These are phyloP conservation scores for Apiospora phragmitis DNA, from an alignment of 2,329 filamentous ascomycete species.

Conservation along the genomic window DNA sequence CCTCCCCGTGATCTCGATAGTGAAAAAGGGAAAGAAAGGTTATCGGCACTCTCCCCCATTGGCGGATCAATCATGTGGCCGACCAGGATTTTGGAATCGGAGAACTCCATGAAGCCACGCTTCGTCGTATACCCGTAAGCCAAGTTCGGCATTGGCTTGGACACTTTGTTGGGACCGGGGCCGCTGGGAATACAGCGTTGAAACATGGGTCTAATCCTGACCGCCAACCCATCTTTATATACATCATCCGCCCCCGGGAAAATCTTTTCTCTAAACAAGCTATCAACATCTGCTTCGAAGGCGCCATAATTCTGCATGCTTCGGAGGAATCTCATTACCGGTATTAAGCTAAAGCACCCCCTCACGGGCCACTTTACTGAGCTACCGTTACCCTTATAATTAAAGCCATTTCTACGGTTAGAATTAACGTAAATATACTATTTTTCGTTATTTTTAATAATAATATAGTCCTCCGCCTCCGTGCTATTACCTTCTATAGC, in stretches of 20 bases:
- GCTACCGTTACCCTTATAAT: too few species aligned
- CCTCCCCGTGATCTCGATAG: not conserved
- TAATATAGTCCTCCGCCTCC: too few species aligned
- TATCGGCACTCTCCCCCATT: not conserved
- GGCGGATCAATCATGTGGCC: not conserved
- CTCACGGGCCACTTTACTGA: too few species aligned
- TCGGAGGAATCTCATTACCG: not conserved
- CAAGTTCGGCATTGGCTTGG: not conserved
- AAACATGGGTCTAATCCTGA: not conserved
- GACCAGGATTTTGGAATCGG: not conserved
- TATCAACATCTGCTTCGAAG: not conserved
- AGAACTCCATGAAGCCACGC: not conserved
- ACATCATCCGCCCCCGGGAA: not conserved
- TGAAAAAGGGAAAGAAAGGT: not conserved
- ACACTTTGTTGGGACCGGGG: fast-evolving
- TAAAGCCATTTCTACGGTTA: too few species aligned
- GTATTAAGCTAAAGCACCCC: too few species aligned
- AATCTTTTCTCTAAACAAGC: not conserved
- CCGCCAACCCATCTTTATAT: not conserved
- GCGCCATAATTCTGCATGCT: not conserved
- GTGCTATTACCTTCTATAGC: too few species aligned
- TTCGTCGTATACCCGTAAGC: not conserved
- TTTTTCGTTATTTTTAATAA: too few species aligned
- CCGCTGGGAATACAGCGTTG: not conserved
- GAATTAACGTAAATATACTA: too few species aligned